Evolutionary conservation across 2,329 filamentous ascomycete species (phyloP).

Genomic region (Xylariaceae sp.): DNA sequence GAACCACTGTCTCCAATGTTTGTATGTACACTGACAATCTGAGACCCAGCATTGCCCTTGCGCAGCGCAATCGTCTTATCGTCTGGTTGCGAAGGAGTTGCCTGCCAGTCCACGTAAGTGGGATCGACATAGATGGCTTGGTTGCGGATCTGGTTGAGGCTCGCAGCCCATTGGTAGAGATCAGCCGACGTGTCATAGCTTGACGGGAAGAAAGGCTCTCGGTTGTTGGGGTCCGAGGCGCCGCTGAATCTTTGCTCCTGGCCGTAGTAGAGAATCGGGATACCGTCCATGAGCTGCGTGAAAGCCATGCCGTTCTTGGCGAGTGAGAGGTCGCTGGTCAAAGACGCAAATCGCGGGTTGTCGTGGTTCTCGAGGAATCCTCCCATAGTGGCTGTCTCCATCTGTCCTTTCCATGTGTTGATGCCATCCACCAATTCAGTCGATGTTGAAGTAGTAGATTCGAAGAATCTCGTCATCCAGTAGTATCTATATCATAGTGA

Average conservation of each 20-base stretch:
- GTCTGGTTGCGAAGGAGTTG: constrained; percentile 37
- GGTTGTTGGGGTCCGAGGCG: constrained; percentile 39
- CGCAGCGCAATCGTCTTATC: constrained; percentile 40
- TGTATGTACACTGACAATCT: constrained; percentile 37
- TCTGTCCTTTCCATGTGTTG: constrained; percentile 20
- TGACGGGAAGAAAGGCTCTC: constrained; percentile 48
- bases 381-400: constrained; percentile 32
- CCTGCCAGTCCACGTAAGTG: constrained; percentile 38
- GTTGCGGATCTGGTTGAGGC: constrained; percentile 47
- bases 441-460: constrained; percentile 28
- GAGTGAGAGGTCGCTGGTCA: constrained; percentile 44
- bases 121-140: constrained; percentile 37
- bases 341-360: constrained; percentile 40
- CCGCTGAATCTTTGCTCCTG: constrained; percentile 54
- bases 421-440: constrained; percentile 33
- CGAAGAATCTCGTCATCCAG: constrained; percentile 33
- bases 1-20: constrained; percentile 36
- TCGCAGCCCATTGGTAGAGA: constrained; percentile 43
- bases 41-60: constrained; percentile 34
- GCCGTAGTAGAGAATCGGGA: constrained; percentile 56
- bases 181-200: constrained; percentile 36
- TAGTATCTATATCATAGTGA: constrained; percentile 5
- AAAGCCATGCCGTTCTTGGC: constrained; percentile 52
- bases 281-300: constrained; percentile 51
- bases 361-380: constrained; percentile 51